Evolutionary conservation across 2,329 filamentous ascomycete genomes (phyloP).

Genomic region (Parastagonospora avenae): DNA sequence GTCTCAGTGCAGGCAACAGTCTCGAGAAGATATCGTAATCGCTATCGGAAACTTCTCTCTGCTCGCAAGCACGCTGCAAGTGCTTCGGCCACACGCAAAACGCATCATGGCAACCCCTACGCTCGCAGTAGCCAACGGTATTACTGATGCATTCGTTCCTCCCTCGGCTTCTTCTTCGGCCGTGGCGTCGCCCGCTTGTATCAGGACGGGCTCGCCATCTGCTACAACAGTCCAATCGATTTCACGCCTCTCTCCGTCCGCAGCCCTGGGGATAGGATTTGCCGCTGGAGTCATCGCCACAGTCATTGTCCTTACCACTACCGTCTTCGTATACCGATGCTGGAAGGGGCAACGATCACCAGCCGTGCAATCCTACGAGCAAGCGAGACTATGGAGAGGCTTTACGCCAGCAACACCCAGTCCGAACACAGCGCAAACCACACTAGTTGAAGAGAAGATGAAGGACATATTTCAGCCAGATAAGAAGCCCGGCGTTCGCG

Average conservation of each 20-base stretch:
- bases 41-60: no score
- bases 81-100: no score
- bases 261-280: slow-evolving; percentile 21
- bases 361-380: slow-evolving; percentile 10
- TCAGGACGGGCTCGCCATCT: not conserved
- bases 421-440: slow-evolving; percentile 4
- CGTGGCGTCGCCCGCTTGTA: no score
- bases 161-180: no score
- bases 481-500: slow-evolving; percentile 12
- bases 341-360: slow-evolving; percentile 6
- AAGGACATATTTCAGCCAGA: slow-evolving; percentile 11
- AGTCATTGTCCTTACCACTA: slow-evolving; percentile 4
- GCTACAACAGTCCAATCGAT: not conserved
- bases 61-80: no score
- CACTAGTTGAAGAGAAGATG: slow-evolving; percentile 8
- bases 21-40: no score
- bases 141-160: no score
- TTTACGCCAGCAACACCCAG: slow-evolving; percentile 19
- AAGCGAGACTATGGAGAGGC: slow-evolving; percentile 22
- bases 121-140: no score
- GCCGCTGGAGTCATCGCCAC: slow-evolving; percentile 15
- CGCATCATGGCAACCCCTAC: no score
- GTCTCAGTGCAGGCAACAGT: no score
- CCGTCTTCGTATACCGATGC: slow-evolving; percentile 15
- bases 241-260: slow-evolving; percentile 10